Evolutionary conservation across 345 rosid species (phyloP).

Genomic region (Salix purpurea): DNA sequence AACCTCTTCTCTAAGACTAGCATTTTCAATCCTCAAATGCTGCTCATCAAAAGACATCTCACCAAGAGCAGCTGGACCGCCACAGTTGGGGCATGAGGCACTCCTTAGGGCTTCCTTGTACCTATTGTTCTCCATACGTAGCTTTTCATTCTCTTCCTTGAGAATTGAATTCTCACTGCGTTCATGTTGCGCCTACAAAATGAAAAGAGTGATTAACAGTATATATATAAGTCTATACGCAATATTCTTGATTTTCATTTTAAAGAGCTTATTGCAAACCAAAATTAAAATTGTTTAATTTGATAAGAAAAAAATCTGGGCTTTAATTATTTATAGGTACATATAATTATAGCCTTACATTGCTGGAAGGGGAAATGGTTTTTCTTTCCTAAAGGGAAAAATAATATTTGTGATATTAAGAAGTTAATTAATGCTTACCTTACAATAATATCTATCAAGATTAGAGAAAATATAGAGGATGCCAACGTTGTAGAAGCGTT

Average conservation of each 20-base stretch:
- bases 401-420: background rate
- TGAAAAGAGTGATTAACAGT: background rate
- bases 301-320: background rate
- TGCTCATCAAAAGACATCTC: constrained; percentile 99
- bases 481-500: background rate
- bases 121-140: constrained; percentile 68
- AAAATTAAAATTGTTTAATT: background rate
- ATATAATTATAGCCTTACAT: background rate
- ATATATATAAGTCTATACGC: background rate
- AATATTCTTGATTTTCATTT: background rate
- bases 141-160: constrained; percentile 84
- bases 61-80: constrained; percentile 77
- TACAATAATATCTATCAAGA: background rate
- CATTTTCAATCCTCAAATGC: constrained; percentile 84
- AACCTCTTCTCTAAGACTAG: constrained; percentile 86
- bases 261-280: background rate
- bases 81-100: constrained; percentile 86
- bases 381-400: background rate
- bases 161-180: constrained; percentile 71
- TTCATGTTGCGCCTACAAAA: constrained; percentile 74
- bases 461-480: background rate
- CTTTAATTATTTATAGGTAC: background rate
- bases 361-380: too few relatives aligned
- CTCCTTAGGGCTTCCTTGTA: constrained; percentile 73
- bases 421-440: background rate